These are phyloP conservation scores for Talaromyces sp. DNA, from an alignment of 2,329 filamentous ascomycete genomes.

Conservation along the genomic window DNA sequence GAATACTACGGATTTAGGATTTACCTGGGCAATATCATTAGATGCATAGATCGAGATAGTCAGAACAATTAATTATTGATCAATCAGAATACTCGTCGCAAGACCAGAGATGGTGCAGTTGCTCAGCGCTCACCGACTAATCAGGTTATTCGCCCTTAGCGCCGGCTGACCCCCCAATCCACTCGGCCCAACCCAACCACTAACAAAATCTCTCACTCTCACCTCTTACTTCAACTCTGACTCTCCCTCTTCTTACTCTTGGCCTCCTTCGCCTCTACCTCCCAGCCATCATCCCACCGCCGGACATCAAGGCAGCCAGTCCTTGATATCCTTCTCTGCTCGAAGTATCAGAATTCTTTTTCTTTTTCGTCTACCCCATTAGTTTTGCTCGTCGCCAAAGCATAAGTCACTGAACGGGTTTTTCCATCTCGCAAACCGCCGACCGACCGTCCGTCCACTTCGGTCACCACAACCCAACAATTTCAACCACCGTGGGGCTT, in stretches of 20 bases:
- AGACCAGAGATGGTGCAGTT: neutral
- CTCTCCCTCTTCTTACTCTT: neutral
- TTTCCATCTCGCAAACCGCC: neutral
- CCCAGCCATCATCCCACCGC: conserved; percentile 1
- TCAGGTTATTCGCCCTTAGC: conserved; percentile 13
- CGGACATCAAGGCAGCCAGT: conserved; percentile 10
- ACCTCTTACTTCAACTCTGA: neutral
- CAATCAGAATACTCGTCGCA: neutral
- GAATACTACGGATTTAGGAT: neutral
- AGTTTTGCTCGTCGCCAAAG: neutral
- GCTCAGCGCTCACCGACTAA: conserved; percentile 15
- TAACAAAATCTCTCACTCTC: conserved; percentile 16
- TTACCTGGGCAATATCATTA: neutral
- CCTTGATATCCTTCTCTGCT: conserved; percentile 8
- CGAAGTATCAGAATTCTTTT: neutral
- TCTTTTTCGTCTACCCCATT: neutral
- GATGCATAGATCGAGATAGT: neutral
- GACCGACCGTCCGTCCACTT: neutral
- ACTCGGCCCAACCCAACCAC: neutral
- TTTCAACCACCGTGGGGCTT: neutral
- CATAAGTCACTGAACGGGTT: neutral
- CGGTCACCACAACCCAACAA: conserved; percentile 3
- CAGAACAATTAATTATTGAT: neutral
- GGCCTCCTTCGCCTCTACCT: neutral
- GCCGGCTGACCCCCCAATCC: neutral